Conservation (phyloP, 1,139 yeast genomes). For the Yamadazyma trypodendri region DNA sequence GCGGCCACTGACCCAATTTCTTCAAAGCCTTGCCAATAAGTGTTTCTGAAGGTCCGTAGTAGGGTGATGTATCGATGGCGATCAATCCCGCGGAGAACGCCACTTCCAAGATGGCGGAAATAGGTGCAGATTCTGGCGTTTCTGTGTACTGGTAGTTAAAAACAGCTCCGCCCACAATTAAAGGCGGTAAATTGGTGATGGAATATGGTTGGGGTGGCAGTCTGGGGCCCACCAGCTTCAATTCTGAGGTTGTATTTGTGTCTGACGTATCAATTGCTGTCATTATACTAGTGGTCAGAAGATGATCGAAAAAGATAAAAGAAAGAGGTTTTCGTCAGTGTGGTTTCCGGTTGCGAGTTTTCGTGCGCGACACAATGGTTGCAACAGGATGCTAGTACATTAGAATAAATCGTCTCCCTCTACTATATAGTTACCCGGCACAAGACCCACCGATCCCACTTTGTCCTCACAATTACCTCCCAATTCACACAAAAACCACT, state of each 20-base stretch:
- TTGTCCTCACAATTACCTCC: conserved; percentile 48
- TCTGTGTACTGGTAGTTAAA: conserved; percentile 75
- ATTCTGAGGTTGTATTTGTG: not conserved
- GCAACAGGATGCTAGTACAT: too few species aligned
- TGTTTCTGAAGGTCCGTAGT: conserved; percentile 85
- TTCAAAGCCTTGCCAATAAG: conserved; percentile 67
- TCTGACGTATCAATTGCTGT: not conserved
- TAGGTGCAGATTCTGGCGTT: conserved; percentile 60
- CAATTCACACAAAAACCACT: conserved; percentile 88
- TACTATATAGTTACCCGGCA: conserved; percentile 73
- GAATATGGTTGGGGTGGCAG: conserved; percentile 21
- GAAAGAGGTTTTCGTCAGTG: too few species aligned
- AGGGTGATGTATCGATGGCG: conserved; percentile 89
- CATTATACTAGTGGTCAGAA: too few species aligned
- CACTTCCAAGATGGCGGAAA: conserved; percentile 51
- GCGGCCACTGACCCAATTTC: conserved; percentile 44
- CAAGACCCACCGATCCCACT: conserved; percentile 61
- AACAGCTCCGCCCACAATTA: conserved; percentile 84
- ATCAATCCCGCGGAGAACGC: conserved; percentile 70
- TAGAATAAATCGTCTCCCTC: conserved; percentile 28
- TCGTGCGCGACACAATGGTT: too few species aligned
- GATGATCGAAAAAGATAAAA: too few species aligned
- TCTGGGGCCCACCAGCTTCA: conserved; percentile 18
- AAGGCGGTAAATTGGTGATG: conserved; percentile 47
- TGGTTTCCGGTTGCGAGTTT: not conserved